Percentiles rank a stretch among this genome's conserved stretches.
These are phyloP conservation scores for Dioszegia aurantiaca DNA, from an alignment of 768 basidiomycete genomes.

Conservation along the genomic window DNA sequence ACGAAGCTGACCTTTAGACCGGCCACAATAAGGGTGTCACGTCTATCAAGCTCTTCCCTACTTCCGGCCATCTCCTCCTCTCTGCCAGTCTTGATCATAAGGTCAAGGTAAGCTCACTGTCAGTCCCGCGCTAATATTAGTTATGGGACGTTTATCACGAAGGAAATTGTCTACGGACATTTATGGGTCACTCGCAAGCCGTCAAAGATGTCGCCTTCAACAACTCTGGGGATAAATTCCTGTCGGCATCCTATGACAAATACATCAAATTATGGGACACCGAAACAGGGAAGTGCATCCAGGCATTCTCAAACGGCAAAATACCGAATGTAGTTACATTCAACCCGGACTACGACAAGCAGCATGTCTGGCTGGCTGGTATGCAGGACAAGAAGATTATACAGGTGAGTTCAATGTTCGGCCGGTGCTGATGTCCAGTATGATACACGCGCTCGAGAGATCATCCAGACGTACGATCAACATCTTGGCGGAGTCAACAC, in stretches of 20 bases:
- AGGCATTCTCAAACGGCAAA: slow-evolving; percentile 96
- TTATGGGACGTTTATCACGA: slow-evolving; percentile 98
- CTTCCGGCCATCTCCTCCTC: slow-evolving; percentile 85
- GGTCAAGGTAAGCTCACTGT: slow-evolving; percentile 68
- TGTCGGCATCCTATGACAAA: slow-evolving; percentile 91
- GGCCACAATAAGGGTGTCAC: slow-evolving; percentile 96
- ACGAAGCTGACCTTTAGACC: slow-evolving; percentile 54
- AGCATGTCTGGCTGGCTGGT: slow-evolving; percentile 91
- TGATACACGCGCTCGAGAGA: slow-evolving; percentile 90
- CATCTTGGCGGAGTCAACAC: slow-evolving; percentile 97
- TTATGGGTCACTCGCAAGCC: slow-evolving; percentile 93
- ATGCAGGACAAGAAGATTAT: slow-evolving; percentile 99
- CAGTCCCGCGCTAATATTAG: slow-evolving; percentile 54
- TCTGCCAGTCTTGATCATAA: slow-evolving; percentile 98
- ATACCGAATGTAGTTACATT: slow-evolving; percentile 93
- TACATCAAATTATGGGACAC: slow-evolving; percentile 99
- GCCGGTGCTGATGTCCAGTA: slow-evolving; percentile 60
- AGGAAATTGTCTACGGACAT: slow-evolving; percentile 92
- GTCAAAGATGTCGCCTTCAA: slow-evolving; percentile 96
- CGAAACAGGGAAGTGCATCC: slow-evolving; percentile 92
- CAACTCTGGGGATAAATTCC: slow-evolving; percentile 82
- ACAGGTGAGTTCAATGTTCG: slow-evolving; percentile 62
- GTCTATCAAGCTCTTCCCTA: slow-evolving; percentile 87
- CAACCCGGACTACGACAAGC: slow-evolving; percentile 94
- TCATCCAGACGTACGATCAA: slow-evolving; percentile 97